Base-by-base conservation (phyloP, 108 stramenopile genomes). In the Skeletonema potamos region DNA sequence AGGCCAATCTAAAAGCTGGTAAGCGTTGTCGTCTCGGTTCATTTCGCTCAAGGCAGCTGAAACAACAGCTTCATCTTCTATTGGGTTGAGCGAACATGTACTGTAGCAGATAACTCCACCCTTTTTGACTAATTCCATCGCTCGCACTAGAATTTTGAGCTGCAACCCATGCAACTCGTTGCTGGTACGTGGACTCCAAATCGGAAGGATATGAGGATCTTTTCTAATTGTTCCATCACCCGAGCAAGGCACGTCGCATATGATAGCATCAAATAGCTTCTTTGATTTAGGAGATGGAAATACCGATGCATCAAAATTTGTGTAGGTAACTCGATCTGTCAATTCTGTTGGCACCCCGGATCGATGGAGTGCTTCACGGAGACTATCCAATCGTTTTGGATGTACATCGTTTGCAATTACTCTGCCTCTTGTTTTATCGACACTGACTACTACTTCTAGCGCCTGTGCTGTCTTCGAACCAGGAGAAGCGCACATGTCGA, bases 11-110 rank as follows among this genome's bases (percentile, higher is more conserved):
- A 82, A 9, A 12, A 86, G 62, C 68, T 82, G 84, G 62, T 73
- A 81, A 9, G 18, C 34, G 18, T n/a, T 33, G 36, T 48, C 48
- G 17, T 36, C n/a, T 58, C 37, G 28, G 24, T 37, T 30, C 10
- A 30, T 26, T 18, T 43, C 36, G 7, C 59, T 70, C 54, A 97
- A 59, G 7, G 90, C 88, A 0, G 92, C 92, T 1, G 85, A 68
- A 27, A 97, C 93, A 2, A 97, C 96, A 10, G 96, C 96, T 79
- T 97, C 96, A 64, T 95, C 80, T 76, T 97, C 96, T n/a, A 97
- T 75, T 6, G 96, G 96, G 79, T 95, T 94, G 68, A 97, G 51
- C 39, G 83, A 84, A 65, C 96, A 97, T 0, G 96, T 97, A 32
- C 87, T 89, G 67, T 93, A 95, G 54, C 87, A 89, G 6, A 94